These are phyloP conservation scores for Podaxis sp. DNA, from an alignment of 768 basidiomycete genomes.

Conservation along the genomic window DNA sequence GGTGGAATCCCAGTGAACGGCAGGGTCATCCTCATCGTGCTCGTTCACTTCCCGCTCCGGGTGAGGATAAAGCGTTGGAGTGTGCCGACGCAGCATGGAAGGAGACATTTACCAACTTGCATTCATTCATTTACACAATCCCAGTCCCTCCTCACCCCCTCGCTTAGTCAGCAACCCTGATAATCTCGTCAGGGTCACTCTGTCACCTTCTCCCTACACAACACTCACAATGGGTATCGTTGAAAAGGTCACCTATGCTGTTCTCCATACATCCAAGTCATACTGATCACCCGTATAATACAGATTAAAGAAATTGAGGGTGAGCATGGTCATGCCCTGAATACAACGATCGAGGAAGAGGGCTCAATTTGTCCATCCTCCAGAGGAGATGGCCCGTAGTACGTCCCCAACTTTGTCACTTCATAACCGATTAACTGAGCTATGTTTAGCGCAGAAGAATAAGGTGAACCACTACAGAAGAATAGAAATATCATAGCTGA, in stretches of 20 bases:
- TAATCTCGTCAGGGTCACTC: background rate
- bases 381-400: conserved; percentile 99
- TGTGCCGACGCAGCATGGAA: conserved; percentile 52
- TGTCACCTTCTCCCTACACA: background rate
- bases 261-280: background rate
- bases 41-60: conserved; percentile 36
- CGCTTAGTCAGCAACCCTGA: conserved; percentile 9
- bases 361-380: background rate
- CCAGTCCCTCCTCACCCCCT: background rate
- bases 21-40: conserved; percentile 50
- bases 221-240: conserved; percentile 76
- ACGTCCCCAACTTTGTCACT: conserved; percentile 32
- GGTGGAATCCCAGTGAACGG: conserved; percentile 42
- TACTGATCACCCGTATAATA: conserved; percentile 9
- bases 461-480: conserved; percentile 52
- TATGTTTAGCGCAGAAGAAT: conserved; percentile 83
- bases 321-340: conserved; percentile 35
- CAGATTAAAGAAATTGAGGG: conserved; percentile 97
- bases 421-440: background rate
- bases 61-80: conserved; percentile 68
- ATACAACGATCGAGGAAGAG: background rate
- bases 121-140: background rate
- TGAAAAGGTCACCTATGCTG: conserved; percentile 65
- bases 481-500: conserved; percentile 7
- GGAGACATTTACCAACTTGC: background rate